These are phyloP conservation scores for Stentor coeruleus DNA, from an alignment of 73 alveolate genomes.

Conservation along the genomic window DNA sequence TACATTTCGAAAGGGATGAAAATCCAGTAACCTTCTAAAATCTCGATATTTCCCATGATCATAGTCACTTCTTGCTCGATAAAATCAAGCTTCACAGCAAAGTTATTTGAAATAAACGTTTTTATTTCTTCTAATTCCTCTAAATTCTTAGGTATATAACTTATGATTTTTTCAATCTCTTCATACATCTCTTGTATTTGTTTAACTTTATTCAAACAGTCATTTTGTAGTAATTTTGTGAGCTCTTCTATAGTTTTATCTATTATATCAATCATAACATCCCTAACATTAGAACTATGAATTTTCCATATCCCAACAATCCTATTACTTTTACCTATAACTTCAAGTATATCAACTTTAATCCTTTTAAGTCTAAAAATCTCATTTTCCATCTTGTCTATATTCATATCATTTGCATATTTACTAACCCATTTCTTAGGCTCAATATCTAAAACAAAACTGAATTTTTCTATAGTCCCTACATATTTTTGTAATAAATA, in stretches of 20 bases:
- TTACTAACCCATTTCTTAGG: neutral
- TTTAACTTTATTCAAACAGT: constrained; percentile 31
- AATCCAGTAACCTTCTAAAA: constrained; percentile 57
- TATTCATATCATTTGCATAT: neutral
- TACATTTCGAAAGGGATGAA: constrained; percentile 53
- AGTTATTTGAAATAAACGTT: constrained; percentile 44
- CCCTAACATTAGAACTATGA: constrained; percentile 25
- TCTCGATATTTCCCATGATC: constrained; percentile 55
- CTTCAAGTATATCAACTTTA: neutral
- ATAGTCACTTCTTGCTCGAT: constrained; percentile 44
- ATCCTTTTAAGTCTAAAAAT: constrained; percentile 1
- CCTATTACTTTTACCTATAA: neutral
- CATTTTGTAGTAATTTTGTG: constrained; percentile 40
- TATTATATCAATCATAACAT: constrained; percentile 31
- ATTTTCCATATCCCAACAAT: constrained; percentile 40
- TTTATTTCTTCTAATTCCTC: constrained; percentile 56
- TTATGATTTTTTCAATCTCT: constrained; percentile 27
- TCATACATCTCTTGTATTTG: constrained; percentile 41
- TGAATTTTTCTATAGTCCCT: neutral
- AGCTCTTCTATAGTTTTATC: constrained; percentile 31
- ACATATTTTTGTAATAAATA: neutral
- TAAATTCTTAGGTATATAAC: constrained; percentile 44
- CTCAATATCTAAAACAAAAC: neutral
- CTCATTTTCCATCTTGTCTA: neutral
- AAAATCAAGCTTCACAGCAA: constrained; percentile 47